Conservation (phyloP, 1,284 basidiomycete genomes). For the Ceratobasidium papillatum region DNA sequence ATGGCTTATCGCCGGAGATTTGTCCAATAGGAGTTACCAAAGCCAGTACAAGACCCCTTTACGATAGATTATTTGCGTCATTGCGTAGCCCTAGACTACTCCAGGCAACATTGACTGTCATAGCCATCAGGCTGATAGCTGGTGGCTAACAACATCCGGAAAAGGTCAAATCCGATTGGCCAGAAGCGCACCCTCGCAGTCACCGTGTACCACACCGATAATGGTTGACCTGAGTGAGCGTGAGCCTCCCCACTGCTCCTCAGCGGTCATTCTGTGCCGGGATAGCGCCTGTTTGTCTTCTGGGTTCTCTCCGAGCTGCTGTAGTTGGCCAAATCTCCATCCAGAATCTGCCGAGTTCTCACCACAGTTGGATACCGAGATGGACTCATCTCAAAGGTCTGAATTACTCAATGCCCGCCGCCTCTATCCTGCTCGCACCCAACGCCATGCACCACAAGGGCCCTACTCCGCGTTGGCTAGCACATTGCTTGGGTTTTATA, state of each 20-base stretch:
- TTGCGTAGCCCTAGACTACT: background rate
- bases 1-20: background rate
- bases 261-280: conserved; percentile 9
- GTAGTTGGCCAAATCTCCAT: background rate
- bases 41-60: background rate
- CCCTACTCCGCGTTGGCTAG: conserved; percentile 1
- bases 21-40: background rate
- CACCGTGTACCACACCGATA: conserved; percentile 27
- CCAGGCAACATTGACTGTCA: background rate
- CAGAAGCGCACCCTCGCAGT: conserved; percentile 37
- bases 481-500: background rate
- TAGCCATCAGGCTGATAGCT: background rate
- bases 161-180: conserved; percentile 13
- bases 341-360: conserved; percentile 8
- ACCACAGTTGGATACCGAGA: background rate
- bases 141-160: background rate
- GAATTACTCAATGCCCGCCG: background rate
- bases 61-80: background rate
- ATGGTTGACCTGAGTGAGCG: background rate
- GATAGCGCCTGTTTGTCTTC: conserved; percentile 10
- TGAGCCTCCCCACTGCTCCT: background rate
- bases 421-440: background rate
- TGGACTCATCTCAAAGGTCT: background rate
- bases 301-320: background rate
- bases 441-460: background rate